phyloP scores from a whole-genome alignment of 2,329 filamentous ascomycete genomes.

The Chrysoporthe puriensis region DNA sequence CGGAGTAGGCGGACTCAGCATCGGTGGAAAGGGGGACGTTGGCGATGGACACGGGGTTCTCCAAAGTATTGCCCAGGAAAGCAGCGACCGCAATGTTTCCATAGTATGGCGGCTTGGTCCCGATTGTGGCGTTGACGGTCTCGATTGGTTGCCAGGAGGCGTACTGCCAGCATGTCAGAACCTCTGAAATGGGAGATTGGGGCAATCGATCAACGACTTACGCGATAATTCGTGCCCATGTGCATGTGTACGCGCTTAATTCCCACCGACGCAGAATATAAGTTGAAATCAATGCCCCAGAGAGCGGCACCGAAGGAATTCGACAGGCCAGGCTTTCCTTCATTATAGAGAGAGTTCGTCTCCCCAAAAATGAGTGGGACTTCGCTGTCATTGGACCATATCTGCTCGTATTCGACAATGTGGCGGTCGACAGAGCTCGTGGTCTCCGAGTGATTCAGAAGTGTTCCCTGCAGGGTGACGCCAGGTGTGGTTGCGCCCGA shows the following conservation, averaged over 20 bases:
- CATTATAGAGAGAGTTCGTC: slow-evolving; percentile 64
- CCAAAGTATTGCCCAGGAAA: slow-evolving; percentile 51
- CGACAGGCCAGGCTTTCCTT: slow-evolving; percentile 63
- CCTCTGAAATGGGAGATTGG: neutral
- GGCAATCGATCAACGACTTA: slow-evolving; percentile 28
- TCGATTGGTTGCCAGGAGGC: slow-evolving; percentile 62
- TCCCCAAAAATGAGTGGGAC: slow-evolving; percentile 63
- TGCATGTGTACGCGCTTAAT: slow-evolving; percentile 66
- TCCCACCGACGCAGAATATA: slow-evolving; percentile 58
- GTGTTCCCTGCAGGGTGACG: slow-evolving; percentile 63
- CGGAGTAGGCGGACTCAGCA: slow-evolving; percentile 58
- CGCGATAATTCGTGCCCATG: slow-evolving; percentile 63
- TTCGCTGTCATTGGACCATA: slow-evolving; percentile 40
- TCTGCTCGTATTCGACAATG: slow-evolving; percentile 48
- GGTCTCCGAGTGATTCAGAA: slow-evolving; percentile 66
- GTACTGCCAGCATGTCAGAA: slow-evolving; percentile 44
- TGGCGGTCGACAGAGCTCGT: slow-evolving; percentile 52
- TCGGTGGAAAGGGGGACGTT: slow-evolving; percentile 48
- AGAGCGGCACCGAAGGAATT: slow-evolving; percentile 69
- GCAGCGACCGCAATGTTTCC: slow-evolving; percentile 62
- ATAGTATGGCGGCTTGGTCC: slow-evolving; percentile 68
- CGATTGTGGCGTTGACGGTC: slow-evolving; percentile 52
- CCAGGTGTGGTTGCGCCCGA: slow-evolving; percentile 61
- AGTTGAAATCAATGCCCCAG: slow-evolving; percentile 66
- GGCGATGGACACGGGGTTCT: slow-evolving; percentile 47